Evolutionary conservation across 176 grass and related monocot species (phyloP), one percentile per base, ranked within the genome.

Genomic region (Aegilops sharonensis): DNA sequence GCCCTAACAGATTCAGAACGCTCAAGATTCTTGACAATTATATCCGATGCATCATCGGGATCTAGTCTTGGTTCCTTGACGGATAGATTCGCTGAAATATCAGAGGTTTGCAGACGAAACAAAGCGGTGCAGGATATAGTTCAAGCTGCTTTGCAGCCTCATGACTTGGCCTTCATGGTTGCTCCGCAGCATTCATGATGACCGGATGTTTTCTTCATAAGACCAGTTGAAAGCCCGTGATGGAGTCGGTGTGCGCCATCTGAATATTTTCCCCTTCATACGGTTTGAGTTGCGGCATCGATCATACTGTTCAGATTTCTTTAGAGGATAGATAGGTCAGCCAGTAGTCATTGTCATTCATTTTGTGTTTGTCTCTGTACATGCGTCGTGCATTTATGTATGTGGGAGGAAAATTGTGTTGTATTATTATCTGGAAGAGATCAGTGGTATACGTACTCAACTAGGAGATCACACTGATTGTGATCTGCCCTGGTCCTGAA

Each of bases 51-150:
- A 12, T 89, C 94, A 83, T 96, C 89, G 6, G 90, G 94, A 66
- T 88, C 90, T 74, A 91, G 83, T 68, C 78, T 90, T 67, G 79
- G 81, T 81, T 77, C 83, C 21, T 68, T 93, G 64, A 90, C 87
- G 15, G 89, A 87, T 32, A 91, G 65, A 78, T 83, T 93, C 63
- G 92, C 85, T 35, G 97, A 99, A 83, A 88, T 99, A 69, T 99
- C 97, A 75, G 94, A 94, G 68, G 97, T 99, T 75, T 96, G 97
- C 85, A 87, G 90, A 64, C 84, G 97, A 72, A 99, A 94, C 78
- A 89, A 88, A 78, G 86, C 92, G 2, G 94, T 99, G 57, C 97
- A 99, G 84, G 97, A 96, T 54, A 87, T 99, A 7, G 97, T 97
- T 75, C 94, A 99, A 83, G 91, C 87, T 83, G 92, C 94, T 87